phyloP scores from a whole-genome alignment of 345 rosid species.

The Citrus sinensis region DNA sequence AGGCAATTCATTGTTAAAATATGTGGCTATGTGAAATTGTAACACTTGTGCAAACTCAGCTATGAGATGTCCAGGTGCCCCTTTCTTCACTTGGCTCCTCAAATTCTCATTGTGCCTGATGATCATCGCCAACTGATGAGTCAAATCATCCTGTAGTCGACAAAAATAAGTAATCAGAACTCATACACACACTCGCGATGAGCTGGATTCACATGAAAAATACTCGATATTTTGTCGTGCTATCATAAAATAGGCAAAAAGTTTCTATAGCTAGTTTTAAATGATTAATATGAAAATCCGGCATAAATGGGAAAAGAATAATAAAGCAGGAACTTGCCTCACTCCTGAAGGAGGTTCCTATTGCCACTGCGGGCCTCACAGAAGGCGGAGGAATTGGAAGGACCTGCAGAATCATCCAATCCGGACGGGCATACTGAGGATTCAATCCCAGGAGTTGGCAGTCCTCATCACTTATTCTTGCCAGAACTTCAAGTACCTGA shows the following conservation, averaged over 20 bases:
- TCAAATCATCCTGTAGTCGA: too few species aligned
- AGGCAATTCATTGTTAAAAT: too few species aligned
- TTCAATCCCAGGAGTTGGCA: constrained; percentile 80
- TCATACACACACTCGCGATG: too few species aligned
- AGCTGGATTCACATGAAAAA: neutral
- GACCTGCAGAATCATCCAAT: constrained; percentile 97
- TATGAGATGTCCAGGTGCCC: too few species aligned
- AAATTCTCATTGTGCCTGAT: too few species aligned
- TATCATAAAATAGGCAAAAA: neutral
- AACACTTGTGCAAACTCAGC: too few species aligned
- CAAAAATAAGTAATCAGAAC: too few species aligned
- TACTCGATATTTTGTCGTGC: neutral
- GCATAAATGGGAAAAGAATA: neutral
- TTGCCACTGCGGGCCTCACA: constrained; percentile 52
- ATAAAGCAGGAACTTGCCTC: constrained; percentile 45
- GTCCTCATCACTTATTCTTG: neutral
- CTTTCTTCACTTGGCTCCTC: too few species aligned
- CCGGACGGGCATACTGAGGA: constrained; percentile 96
- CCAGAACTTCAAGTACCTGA: constrained; percentile 15
- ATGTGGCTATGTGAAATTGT: too few species aligned
- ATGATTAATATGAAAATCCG: neutral
- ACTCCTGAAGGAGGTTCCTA: constrained; percentile 56
- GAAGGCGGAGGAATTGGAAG: constrained; percentile 98
- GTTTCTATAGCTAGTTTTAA: neutral
- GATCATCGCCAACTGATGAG: too few species aligned